phyloP scores from a whole-genome alignment of 1,139 yeast genomes.

The Kurtzmaniella quercitrusa region DNA sequence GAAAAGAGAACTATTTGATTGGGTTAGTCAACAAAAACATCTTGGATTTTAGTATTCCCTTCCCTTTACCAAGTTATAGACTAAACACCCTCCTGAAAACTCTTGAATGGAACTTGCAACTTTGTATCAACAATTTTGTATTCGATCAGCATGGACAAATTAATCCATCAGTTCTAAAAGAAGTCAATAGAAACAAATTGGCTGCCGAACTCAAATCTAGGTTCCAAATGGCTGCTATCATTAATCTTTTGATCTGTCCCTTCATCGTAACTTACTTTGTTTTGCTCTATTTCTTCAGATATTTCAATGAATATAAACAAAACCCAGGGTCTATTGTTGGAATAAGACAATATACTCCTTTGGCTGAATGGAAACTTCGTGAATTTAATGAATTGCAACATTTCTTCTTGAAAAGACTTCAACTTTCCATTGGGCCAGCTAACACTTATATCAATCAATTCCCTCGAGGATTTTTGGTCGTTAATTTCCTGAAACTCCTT shows the following conservation, averaged over 20 bases:
- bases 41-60: constrained; percentile 49
- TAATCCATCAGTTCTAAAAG: constrained; percentile 69
- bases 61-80: constrained; percentile 25
- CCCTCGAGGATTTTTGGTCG: constrained; percentile 67
- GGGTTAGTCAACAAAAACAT: constrained; percentile 81
- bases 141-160: constrained; percentile 84
- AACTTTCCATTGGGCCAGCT: constrained; percentile 75
- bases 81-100: constrained; percentile 62
- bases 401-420: constrained; percentile 73
- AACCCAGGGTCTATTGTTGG: constrained; percentile 84
- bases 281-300: constrained; percentile 77
- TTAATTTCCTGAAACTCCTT: constrained; percentile 54
- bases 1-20: constrained; percentile 88
- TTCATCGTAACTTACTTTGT: constrained; percentile 80
- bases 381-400: constrained; percentile 93
- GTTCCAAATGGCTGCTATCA: constrained; percentile 81
- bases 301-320: constrained; percentile 87
- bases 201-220: constrained; percentile 71
- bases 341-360: constrained; percentile 81
- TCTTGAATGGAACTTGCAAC: constrained; percentile 87
- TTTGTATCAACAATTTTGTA: constrained; percentile 82
- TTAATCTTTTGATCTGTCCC: constrained; percentile 81
- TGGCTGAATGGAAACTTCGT: constrained; percentile 91
- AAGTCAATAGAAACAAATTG: constrained; percentile 61
- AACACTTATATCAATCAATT: constrained; percentile 83